Evolutionary conservation across 495 filamentous ascomycete genomes (phyloP).

Genomic region (Penicillium bialowiezense): DNA sequence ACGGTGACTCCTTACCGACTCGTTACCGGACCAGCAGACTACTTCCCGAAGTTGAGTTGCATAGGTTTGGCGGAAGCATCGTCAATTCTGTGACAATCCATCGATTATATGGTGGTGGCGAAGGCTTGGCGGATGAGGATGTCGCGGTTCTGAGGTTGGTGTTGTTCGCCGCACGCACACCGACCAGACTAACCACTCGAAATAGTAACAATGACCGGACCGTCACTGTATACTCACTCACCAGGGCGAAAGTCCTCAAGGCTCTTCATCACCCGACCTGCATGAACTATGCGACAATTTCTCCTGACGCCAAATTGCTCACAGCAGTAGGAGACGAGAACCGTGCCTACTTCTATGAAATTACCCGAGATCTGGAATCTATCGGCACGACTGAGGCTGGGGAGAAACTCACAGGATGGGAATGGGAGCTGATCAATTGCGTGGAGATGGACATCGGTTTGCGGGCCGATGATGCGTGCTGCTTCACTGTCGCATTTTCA

Average conservation of each 20-base stretch:
- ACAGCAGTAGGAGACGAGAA: conserved; percentile 83
- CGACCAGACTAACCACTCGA: conserved; percentile 8
- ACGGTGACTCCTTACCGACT: conserved; percentile 28
- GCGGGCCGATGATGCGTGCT: conserved; percentile 42
- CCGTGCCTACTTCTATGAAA: conserved; percentile 75
- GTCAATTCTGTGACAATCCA: conserved; percentile 74
- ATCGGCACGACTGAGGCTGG: conserved; percentile 42
- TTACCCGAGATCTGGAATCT: conserved; percentile 36
- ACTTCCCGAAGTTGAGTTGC: conserved; percentile 48
- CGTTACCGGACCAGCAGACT: conserved; percentile 26
- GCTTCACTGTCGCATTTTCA: conserved; percentile 71
- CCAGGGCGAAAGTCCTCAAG: conserved; percentile 58
- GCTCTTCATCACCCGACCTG: conserved; percentile 69
- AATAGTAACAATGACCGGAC: conserved; percentile 84
- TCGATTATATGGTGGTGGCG: conserved; percentile 48
- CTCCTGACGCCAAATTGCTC: conserved; percentile 78
- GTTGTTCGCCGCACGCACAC: background rate
- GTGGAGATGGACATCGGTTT: conserved; percentile 38
- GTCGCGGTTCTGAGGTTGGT: conserved; percentile 60
- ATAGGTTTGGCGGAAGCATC: conserved; percentile 56
- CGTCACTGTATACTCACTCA: conserved; percentile 73
- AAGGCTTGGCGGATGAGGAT: conserved; percentile 53
- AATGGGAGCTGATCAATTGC: conserved; percentile 32
- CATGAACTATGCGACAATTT: conserved; percentile 91
- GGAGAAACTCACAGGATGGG: conserved; percentile 40